Base-by-base conservation (phyloP, 805 yeast genomes). In the Myxozyma geophila region DNA sequence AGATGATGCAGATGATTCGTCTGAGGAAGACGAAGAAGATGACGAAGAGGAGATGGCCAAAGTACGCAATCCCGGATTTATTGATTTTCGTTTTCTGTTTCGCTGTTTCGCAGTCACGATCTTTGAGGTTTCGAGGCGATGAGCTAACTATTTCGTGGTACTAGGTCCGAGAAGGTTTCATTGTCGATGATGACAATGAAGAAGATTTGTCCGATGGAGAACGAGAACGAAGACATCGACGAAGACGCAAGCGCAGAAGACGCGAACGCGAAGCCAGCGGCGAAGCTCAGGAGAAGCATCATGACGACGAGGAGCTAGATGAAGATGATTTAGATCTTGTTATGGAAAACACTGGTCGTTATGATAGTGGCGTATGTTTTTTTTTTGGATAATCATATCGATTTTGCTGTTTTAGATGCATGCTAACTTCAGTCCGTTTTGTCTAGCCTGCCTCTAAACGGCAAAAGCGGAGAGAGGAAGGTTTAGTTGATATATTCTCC, bases 291-390 rank as follows among this genome's bases (percentile, higher is more conserved):
- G 54, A 50, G 9, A 53, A 58, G 21, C 58, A 58, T 13, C 67
- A 59, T 33, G 64, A 58, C 44, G 88, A 83, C 67, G 92, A 86
- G 68, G 88, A 85, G 57, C 81, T 95, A 58, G 98, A 95, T 73
- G 97, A 93, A 75, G 99, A 95, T 77, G 99, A 95, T 76, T 82
- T 95, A 71, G 98, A 93, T 70, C 82, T 95, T 51, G 81, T 95
- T 61, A 83, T 92, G 84, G 98, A 92, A 77, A 92, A 91, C 74
- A 85, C 95, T 0, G 98, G 98, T 44, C 87, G 85, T n/a, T 78
- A 79, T 19, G 63, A 44, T 15, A 54, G 64, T 19, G 44, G 62
- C n/a, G 57, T 53, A 41, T 13, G 57, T 41, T 5, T 53, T 53
- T 13, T 12, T 19, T 51, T 35, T 53, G 28, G 28, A 28, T 28